Evolutionary conservation across 225 moss, liverwort and hornwort species (phyloP).

Genomic region (Antitrichia curtipendula): DNA sequence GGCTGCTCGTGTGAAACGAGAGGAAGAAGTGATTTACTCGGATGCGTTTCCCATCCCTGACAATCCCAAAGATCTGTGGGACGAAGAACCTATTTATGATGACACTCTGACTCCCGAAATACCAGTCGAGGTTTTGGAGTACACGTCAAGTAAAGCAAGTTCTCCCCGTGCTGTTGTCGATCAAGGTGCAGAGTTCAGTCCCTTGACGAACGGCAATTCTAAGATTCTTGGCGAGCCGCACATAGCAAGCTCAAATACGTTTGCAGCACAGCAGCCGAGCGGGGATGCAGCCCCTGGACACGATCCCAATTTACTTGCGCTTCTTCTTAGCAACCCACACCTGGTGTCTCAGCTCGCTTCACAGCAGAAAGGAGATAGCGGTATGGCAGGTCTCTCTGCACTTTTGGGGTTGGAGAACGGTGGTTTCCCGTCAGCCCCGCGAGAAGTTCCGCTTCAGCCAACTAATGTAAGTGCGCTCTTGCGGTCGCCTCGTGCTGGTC

Average conservation of each 20-base stretch:
- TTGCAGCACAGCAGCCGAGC: background rate
- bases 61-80: constrained; percentile 90
- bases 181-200: constrained; percentile 5
- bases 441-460: constrained; percentile 31
- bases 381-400: constrained; percentile 29
- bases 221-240: background rate
- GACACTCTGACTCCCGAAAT: constrained; percentile 89
- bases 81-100: constrained; percentile 83
- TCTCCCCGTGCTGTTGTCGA: constrained; percentile 5
- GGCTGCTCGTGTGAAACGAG: constrained; percentile 76
- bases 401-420: constrained; percentile 28
- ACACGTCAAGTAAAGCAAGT: constrained; percentile 15
- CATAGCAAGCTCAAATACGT: background rate
- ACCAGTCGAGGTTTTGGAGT: constrained; percentile 29
- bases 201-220: background rate
- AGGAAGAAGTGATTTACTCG: constrained; percentile 69
- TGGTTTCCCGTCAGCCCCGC: constrained; percentile 18
- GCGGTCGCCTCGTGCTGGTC: constrained; percentile 5
- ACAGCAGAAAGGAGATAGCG: constrained; percentile 41
- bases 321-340: constrained; percentile 84
- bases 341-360: constrained; percentile 77
- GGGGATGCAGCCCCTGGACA: constrained; percentile 31
- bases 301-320: constrained; percentile 84
- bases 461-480: constrained; percentile 43
- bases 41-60: constrained; percentile 44